Conservation (phyloP, 1,284 basidiomycete genomes). For the Ustilago crameri region DNA sequence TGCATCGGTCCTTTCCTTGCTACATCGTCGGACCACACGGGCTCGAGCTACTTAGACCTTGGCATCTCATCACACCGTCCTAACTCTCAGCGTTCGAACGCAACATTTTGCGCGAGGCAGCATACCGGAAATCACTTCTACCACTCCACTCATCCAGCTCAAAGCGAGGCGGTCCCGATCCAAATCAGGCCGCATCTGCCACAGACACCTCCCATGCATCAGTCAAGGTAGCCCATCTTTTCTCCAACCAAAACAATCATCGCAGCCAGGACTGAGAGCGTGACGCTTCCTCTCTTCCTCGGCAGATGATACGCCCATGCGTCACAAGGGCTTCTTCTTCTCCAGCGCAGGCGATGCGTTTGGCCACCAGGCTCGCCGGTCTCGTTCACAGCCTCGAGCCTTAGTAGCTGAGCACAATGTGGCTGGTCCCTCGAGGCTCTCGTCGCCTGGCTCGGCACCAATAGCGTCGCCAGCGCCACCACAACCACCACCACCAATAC, state of each 20-base stretch:
- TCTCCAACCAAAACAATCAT: constrained; percentile 10
- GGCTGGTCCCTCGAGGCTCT: constrained; percentile 30
- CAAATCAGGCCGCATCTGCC: constrained; percentile 5
- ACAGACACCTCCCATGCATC: constrained; percentile 19
- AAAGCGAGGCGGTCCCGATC: constrained; percentile 4
- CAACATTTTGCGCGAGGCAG: too few species aligned
- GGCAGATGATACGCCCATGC: constrained; percentile 46
- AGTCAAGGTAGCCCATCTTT: constrained; percentile 14
- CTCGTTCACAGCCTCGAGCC: constrained; percentile 9
- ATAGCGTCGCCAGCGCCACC: constrained; percentile 14
- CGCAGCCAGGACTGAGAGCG: constrained; percentile 27
- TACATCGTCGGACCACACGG: too few species aligned
- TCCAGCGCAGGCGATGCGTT: constrained; percentile 34
- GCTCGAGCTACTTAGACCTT: too few species aligned
- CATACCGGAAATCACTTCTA: too few species aligned
- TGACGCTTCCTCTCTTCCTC: constrained; percentile 28
- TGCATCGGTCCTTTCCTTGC: too few species aligned
- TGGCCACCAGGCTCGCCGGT: constrained; percentile 4
- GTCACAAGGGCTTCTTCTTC: constrained; percentile 38
- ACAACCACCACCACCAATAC: constrained; percentile 43
- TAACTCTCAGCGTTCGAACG: too few species aligned
- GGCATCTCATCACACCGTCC: constrained; percentile 2
- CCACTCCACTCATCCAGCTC: too few species aligned
- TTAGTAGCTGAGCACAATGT: constrained; percentile 9
- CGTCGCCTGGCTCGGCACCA: constrained; percentile 4